Base-by-base conservation (phyloP, 2,329 filamentous ascomycete genomes). In the Fusarium citri region DNA sequence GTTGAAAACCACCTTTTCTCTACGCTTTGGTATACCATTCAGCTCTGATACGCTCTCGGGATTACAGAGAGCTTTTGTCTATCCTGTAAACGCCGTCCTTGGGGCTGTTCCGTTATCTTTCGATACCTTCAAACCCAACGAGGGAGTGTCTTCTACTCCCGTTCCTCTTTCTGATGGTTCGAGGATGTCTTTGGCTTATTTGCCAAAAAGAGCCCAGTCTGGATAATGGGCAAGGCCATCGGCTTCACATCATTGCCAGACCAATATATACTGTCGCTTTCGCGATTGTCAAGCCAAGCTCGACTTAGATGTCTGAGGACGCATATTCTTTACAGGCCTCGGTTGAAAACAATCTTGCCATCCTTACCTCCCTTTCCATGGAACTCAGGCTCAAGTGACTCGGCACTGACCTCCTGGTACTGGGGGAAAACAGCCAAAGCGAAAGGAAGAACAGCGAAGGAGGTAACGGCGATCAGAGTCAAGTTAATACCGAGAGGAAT, bases 341-440 rank as follows among this genome's bases (percentile, higher is more conserved):
- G 89, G 81, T 99, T 98, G 82, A 99, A 98, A 78, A 97, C 93
- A n/a, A 99, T 92, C 83, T 94, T 85, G 0, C 93, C 94, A 57
- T 88, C 87, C 69, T 91, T 87, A 1, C 94, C 95, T 31, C 94
- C 94, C 59, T 88, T 88, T 9, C 89, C 91, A 82, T 91, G 91
- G 79, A 99, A 98, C 81, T 97, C 93, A 68, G 91, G 85, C 85
- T 98, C 96, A 59, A 99, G 82, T 53, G 84, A 89, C 30, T 88
- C 86, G 2, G 92, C 94, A 69, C 86, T 87, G 43, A 98, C 92
- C 68, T 88, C 88, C 84, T 99, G 93, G 69, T 94, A 86, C 83
- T 98, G 94, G 6, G 96, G 96, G 82, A 99, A 99, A 4, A 93
- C 94, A 11, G 91, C 96, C 54, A 99, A 84, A 18, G 96, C 96